Base-by-base conservation (phyloP, 305 asterid genomes). In the Solanum chacoense region DNA sequence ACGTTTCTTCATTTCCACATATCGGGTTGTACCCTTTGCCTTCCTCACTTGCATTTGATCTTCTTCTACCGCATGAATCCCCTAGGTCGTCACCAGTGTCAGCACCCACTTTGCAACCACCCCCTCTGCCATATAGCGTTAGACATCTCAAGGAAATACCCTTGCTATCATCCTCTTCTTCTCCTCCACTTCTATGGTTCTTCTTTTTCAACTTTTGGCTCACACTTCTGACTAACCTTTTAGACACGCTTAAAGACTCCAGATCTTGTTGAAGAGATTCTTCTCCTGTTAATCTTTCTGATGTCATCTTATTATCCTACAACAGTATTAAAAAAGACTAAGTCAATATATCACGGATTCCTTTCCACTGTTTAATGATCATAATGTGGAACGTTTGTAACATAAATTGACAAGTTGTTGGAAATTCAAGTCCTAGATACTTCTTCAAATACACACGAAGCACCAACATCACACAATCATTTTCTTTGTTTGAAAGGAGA, bases 31-130 rank as follows among this genome's bases (percentile, higher is more conserved):
- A 93, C 24, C 92, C 92, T 92, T 94, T 96, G 11, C 91, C 95
- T 84, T 94, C 98, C 87, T 94, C 98, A 86, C 95, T 93, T 5
- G 94, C 94, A 92, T 92, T 95, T 4, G 96, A 97, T 38, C 95
- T 91, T 88, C 98, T 94, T 90, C 98, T 89, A 87, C 91, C 91
- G 22, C 93, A 85, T 2, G 91, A 91, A 75, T 94, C 95, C 85
- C 92, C 96, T 35, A 87, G 85, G 69, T 95, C 98, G 83, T 94
- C 98, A 8, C 95, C 93, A 29, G 91, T 94, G 85, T 95, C 98
- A 59, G 97, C 98, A 84, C 96, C 94, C 42, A 97, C 98, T 93
- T 93, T 95, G 94, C 99, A 97, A 80, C 98, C 99, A 71, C 98
- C 98, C 83, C 96, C 98, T 89, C 98, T 91, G 29, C 95, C 92